Base-by-base conservation (phyloP, 345 rosid species). In the Eucalyptus globulus region DNA sequence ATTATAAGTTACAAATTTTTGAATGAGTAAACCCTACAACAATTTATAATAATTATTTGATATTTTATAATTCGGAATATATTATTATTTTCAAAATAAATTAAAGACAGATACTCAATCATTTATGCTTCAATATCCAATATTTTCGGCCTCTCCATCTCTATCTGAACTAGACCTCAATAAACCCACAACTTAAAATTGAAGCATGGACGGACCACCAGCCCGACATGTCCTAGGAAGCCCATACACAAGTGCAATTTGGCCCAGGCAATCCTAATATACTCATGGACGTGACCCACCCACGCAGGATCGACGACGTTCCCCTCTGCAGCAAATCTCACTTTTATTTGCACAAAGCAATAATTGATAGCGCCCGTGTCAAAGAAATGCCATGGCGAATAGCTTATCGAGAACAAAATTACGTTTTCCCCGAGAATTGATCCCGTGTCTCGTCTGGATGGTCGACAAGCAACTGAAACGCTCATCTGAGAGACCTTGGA, bases 101-200 rank as follows among this genome's bases (percentile, higher is more conserved):
- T 53, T 53, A 21, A 53, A 53, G 10, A 8, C 58, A 2, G 0
- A 53, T 4, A 3, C 10, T 2, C 26, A 53, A 53, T 21, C 2
- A 21, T 53, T 53, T 8, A 5, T 53, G 26, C 2, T 21, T 53
- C 69, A 12, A 62, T 62, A 62, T 62, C 16, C 69, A 62, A 62
- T 34, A 7, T 62, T 62, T 60, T 62, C 26, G 69, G 34, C 3
- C 15, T 53, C 26, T 53, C 58, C 58, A 53, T 53, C 58, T 53
- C 58, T 53, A 53, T 53, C 24, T 53, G 1, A 53, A 53, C 58
- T 53, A 53, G 58, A 53, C 26, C 58, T 53, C 58, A 21, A 53
- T 8, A 53, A 53, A 53, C 58, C 11, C 58, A 19, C 58, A 53
- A 53, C 58, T 53, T 53, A 53, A 53, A 53, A 53, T 8, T 53